A percentile compares a stretch with the other conserved stretches of the same genome.
phyloP scores from a whole-genome alignment of 148 eudicot species.

The Amaranthus palmeri region DNA sequence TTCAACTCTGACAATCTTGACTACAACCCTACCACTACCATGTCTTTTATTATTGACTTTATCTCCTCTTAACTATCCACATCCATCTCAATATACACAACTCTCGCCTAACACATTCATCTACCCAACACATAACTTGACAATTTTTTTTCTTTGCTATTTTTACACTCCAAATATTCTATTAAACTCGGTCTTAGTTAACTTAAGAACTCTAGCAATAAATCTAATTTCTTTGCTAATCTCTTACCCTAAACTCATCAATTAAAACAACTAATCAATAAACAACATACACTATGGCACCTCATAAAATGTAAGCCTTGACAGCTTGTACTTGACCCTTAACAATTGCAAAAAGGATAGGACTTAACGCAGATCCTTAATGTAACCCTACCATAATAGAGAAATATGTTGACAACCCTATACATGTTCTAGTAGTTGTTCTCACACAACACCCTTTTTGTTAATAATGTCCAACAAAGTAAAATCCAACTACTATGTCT shows the following conservation, averaged over 20 bases:
- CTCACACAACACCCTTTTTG: neutral
- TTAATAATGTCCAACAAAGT: neutral
- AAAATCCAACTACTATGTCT: neutral
- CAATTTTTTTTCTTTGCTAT: neutral
- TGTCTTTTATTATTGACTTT: neutral
- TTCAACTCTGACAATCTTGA: no score
- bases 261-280: neutral
- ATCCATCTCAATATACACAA: neutral
- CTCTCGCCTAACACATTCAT: neutral
- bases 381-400: neutral
- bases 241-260: neutral
- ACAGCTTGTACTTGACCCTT: neutral
- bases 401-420: neutral
- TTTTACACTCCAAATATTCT: neutral
- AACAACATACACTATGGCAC: neutral
- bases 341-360: no score
- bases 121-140: neutral
- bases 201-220: no score
- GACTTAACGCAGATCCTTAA: neutral
- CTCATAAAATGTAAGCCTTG: neutral
- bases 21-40: neutral
- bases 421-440: neutral
- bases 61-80: neutral
- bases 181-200: neutral
- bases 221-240: no score